Evolutionary conservation across 139 green algal genomes (phyloP), one percentile per base, ranked within the genome.

Genomic region (Auxenochlorella protothecoides): DNA sequence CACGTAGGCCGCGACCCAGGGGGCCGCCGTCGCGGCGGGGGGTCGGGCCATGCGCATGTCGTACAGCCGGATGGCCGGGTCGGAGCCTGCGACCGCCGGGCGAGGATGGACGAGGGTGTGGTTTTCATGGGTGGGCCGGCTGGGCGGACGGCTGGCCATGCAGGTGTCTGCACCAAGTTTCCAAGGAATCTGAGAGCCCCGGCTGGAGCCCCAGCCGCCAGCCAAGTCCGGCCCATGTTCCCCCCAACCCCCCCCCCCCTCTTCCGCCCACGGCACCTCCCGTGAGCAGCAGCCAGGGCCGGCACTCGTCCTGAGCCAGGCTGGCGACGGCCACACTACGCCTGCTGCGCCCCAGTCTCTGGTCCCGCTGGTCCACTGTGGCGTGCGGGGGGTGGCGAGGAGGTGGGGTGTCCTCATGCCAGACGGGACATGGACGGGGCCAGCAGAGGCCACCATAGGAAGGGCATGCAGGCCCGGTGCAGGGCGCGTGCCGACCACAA

Each of bases 231-330:
- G 27, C 27, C 27, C 27, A 44, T 44, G 27, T 44, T 44, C 27
- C 27, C 27, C 27, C 27, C 27, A 0, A 44, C 0, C 27, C 27
- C 1, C 27, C 27, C 27, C 27, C 27, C 27, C 27, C 63, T 11
- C 63, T 44, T 68, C 15, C 14, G 15, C 13, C 8, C 69, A 69
- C 68, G 59, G 44, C 57, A 59, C 74, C 77, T 52, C 79, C 79
- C 2, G 79, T 84, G 9, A 69, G 56, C 65, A 89, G 80, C 6
- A 81, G 66, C 67, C 74, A 73, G 4, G 81, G 81, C n/a, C 74
- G 71, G 51, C 61, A 63, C 5, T 78, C 69, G 74, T 85, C 81
- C 44, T 83, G 61, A 6, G 71, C 75, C 4, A 89, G 59, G 67
- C 71, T 72, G 56, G 74, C 65, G 44, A 85, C 66, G 56, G 66